Percentiles rank a stretch among this genome's conserved stretches.
These are phyloP conservation scores for Camelina neglecta DNA, from an alignment of 345 rosid species.

Conservation along the genomic window DNA sequence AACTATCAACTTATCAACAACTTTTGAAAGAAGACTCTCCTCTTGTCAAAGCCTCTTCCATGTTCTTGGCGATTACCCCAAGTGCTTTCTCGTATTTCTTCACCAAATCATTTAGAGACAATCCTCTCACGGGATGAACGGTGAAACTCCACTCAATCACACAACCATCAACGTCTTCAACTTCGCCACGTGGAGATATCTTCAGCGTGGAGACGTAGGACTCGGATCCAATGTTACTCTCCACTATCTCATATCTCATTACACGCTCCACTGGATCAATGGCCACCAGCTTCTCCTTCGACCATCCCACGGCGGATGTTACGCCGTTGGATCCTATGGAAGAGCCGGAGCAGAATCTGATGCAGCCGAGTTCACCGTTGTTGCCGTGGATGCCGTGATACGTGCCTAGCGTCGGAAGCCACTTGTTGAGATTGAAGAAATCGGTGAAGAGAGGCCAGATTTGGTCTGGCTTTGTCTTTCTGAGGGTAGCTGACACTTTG, in stretches of 20 bases:
- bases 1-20: not conserved
- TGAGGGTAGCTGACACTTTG: constrained; percentile 46
- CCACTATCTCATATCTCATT: constrained; percentile 60
- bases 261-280: constrained; percentile 47
- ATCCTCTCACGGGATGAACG: constrained; percentile 64
- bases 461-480: constrained; percentile 50
- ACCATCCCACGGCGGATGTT: constrained; percentile 44
- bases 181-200: constrained; percentile 40
- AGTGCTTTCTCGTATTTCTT: constrained; percentile 33
- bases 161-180: constrained; percentile 47
- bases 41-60: constrained; percentile 38
- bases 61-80: constrained; percentile 28
- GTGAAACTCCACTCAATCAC: constrained; percentile 63
- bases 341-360: constrained; percentile 55
- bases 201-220: constrained; percentile 58
- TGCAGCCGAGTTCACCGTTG: constrained; percentile 67
- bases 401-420: constrained; percentile 46
- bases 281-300: constrained; percentile 56
- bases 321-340: constrained; percentile 44
- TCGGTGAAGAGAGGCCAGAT: constrained; percentile 59
- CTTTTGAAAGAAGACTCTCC: not conserved
- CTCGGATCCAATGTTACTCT: constrained; percentile 61
- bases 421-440: constrained; percentile 64
- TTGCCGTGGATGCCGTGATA: constrained; percentile 58
- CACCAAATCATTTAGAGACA: constrained; percentile 50